phyloP scores from a whole-genome alignment of 768 basidiomycete genomes.

The Mycena capillaripes region DNA sequence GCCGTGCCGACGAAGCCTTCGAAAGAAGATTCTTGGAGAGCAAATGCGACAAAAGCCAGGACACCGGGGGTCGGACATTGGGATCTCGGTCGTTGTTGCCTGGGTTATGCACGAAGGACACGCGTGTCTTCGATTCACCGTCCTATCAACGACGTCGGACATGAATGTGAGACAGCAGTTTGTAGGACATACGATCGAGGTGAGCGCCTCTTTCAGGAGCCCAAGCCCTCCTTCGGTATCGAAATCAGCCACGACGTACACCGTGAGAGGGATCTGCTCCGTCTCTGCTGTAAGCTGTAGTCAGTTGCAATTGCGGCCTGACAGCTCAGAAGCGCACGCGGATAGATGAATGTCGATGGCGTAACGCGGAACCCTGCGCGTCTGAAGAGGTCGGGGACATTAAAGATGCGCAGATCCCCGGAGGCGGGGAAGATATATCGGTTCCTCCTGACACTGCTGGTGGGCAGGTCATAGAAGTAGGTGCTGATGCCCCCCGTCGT shows the following conservation, averaged over 20 bases:
- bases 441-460: slow-evolving; percentile 79
- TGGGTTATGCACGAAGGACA: slow-evolving; percentile 88
- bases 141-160: slow-evolving; percentile 49
- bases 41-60: slow-evolving; percentile 66
- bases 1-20: slow-evolving; percentile 51
- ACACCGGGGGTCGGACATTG: slow-evolving; percentile 46
- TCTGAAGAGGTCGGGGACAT: slow-evolving; percentile 67
- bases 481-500: slow-evolving; percentile 65
- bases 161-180: not conserved
- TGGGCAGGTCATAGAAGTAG: slow-evolving; percentile 94
- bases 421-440: slow-evolving; percentile 74
- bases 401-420: slow-evolving; percentile 64
- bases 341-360: slow-evolving; percentile 70
- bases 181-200: slow-evolving; percentile 12
- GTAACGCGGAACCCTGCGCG: slow-evolving; percentile 58
- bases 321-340: slow-evolving; percentile 55
- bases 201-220: slow-evolving; percentile 76
- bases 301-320: not conserved
- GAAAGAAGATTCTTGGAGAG: slow-evolving; percentile 56
- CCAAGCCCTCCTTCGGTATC: slow-evolving; percentile 70
- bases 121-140: slow-evolving; percentile 62
- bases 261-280: slow-evolving; percentile 57
- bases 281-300: slow-evolving; percentile 43
- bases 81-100: slow-evolving; percentile 36
- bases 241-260: slow-evolving; percentile 84